Evolutionary conservation across 169 alveolate species (phyloP).

Genomic region (Neospora caninum): DNA sequence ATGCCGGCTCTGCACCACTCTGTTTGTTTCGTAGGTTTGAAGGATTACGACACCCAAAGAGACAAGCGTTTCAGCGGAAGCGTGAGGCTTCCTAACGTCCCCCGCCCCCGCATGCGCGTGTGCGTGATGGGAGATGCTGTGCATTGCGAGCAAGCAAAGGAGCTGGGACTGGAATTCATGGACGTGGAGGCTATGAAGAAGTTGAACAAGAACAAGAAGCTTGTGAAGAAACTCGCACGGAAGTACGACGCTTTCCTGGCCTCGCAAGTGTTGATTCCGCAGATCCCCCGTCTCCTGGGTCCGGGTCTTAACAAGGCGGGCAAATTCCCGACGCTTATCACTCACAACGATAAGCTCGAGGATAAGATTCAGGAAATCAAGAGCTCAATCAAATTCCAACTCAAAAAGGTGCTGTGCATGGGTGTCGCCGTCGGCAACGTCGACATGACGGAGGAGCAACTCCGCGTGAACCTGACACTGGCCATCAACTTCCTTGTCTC

Average conservation of each 20-base stretch:
- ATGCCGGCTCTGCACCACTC: no score
- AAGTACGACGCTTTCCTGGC: conserved; percentile 96
- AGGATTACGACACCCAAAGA: conserved; percentile 99
- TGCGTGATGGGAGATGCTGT: conserved; percentile 99
- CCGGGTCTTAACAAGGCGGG: conserved; percentile 99
- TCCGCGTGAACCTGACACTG: conserved; percentile 95
- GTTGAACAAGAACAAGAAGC: conserved; percentile 98
- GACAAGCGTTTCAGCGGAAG: conserved; percentile 99
- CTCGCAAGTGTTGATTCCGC: conserved; percentile 97
- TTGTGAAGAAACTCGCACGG: conserved; percentile 94
- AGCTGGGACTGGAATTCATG: conserved; percentile 94
- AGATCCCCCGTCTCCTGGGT: conserved; percentile 99
- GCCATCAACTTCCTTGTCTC: conserved; percentile 99
- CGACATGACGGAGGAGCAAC: conserved; percentile 96
- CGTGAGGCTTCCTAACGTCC: conserved; percentile 96
- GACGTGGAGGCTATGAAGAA: conserved; percentile 98
- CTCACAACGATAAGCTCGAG: conserved; percentile 95
- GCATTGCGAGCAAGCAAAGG: conserved; percentile 98
- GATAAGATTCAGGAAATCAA: conserved; percentile 96
- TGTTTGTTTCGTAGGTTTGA: conserved; percentile 78
- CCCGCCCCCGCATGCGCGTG: conserved; percentile 92
- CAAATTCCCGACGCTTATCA: conserved; percentile 98
- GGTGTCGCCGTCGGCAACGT: conserved; percentile 99
- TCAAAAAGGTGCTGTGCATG: conserved; percentile 92
- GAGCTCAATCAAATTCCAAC: conserved; percentile 91